Evolutionary conservation across 2,329 filamentous ascomycete species (phyloP).

Genomic region (Claviceps maximensis): DNA sequence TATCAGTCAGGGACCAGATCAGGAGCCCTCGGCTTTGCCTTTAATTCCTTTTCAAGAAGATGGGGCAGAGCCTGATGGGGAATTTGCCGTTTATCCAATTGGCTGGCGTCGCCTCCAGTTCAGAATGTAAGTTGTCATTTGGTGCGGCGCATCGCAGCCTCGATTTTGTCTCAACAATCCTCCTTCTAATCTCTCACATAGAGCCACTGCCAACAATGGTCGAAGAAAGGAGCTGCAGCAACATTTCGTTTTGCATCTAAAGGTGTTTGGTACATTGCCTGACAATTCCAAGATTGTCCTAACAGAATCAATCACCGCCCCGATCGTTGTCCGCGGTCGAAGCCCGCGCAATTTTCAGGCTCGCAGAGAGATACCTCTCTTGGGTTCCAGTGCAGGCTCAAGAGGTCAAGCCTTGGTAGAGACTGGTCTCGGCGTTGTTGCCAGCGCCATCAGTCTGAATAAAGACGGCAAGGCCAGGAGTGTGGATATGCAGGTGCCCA

Average conservation of each 20-base stretch:
- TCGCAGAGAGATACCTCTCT: slow-evolving; percentile 79
- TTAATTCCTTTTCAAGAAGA: slow-evolving; percentile 55
- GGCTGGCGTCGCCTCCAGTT: slow-evolving; percentile 92
- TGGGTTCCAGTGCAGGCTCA: slow-evolving; percentile 62
- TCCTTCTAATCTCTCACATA: slow-evolving; percentile 13
- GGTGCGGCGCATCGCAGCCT: no score
- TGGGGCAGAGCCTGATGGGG: slow-evolving; percentile 49
- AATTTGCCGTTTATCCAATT: slow-evolving; percentile 82
- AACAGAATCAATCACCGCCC: slow-evolving; percentile 73
- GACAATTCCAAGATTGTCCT: slow-evolving; percentile 73
- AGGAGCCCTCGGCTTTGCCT: slow-evolving; percentile 74
- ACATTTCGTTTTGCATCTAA: slow-evolving; percentile 83
- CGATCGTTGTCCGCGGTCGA: slow-evolving; percentile 84
- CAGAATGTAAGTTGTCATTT: slow-evolving; percentile 51
- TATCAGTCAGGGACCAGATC: slow-evolving; percentile 52
- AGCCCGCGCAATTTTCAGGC: slow-evolving; percentile 93
- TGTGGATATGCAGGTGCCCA: slow-evolving; percentile 41
- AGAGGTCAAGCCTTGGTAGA: slow-evolving; percentile 63
- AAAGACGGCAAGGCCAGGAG: slow-evolving; percentile 38
- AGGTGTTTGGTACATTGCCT: slow-evolving; percentile 69
- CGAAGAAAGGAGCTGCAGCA: slow-evolving; percentile 90
- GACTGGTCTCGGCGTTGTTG: slow-evolving; percentile 46
- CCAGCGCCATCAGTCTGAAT: slow-evolving; percentile 41
- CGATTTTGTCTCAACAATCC: slow-evolving; percentile 14
- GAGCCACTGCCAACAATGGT: slow-evolving; percentile 92